Percentiles rank a stretch among this genome's conserved stretches.
phyloP scores from a whole-genome alignment of 176 grass and related monocot species.

The Rhynchospora tenuis region DNA sequence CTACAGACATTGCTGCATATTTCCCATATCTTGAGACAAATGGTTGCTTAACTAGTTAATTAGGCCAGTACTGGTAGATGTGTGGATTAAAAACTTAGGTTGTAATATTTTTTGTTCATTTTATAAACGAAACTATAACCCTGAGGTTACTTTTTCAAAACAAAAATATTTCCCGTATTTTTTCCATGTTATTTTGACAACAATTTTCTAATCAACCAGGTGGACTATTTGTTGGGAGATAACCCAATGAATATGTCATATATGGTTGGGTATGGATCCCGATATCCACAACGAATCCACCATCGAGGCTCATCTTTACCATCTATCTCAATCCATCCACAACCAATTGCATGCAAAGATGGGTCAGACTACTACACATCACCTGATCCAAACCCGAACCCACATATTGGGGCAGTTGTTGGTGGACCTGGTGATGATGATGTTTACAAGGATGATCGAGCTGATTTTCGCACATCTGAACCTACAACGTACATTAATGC shows the following conservation, averaged over 20 bases:
- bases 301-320: slow-evolving; percentile 81
- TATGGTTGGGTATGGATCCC: slow-evolving; percentile 79
- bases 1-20: neutral
- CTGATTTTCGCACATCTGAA: slow-evolving; percentile 77
- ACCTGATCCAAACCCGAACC: slow-evolving; percentile 54
- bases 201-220: slow-evolving; percentile 29
- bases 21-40: neutral
- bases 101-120: no score
- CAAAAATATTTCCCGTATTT: neutral
- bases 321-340: slow-evolving; percentile 54
- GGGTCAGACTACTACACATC: slow-evolving; percentile 67
- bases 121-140: no score
- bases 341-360: slow-evolving; percentile 59
- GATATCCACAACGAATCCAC: slow-evolving; percentile 74
- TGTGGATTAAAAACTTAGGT: no score
- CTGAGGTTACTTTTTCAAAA: no score
- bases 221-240: slow-evolving; percentile 80
- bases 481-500: slow-evolving; percentile 97
- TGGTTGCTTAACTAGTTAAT: no score
- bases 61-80: no score
- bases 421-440: slow-evolving; percentile 90
- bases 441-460: slow-evolving; percentile 61
- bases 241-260: slow-evolving; percentile 95
- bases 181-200: neutral
- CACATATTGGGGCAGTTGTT: slow-evolving; percentile 60